These are phyloP conservation scores for Gossypium sturtianum DNA, from an alignment of 345 rosid genomes.

Conservation along the genomic window DNA sequence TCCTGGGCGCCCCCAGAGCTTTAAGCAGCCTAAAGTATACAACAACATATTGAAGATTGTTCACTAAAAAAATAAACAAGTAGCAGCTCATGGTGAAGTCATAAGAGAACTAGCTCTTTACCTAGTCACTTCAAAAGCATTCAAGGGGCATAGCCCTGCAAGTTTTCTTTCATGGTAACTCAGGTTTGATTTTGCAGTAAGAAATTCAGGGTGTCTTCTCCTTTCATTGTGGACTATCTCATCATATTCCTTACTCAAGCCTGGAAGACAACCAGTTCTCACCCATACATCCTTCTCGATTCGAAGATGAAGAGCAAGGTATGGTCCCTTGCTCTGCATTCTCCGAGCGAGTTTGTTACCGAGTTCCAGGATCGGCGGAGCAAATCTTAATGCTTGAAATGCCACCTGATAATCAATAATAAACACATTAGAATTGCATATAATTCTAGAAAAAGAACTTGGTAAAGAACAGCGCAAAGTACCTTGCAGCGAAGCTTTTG, in stretches of 20 bases:
- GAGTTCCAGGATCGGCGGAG: slow-evolving; percentile 55
- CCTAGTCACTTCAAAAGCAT: slow-evolving; percentile 86
- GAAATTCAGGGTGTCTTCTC: slow-evolving; percentile 77
- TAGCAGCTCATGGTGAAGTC: no score
- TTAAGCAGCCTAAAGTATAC: slow-evolving; percentile 60
- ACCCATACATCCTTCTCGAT: slow-evolving; percentile 97
- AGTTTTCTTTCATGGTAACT: slow-evolving; percentile 70
- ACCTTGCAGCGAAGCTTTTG: slow-evolving; percentile 98
- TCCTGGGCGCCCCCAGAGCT: slow-evolving; percentile 80
- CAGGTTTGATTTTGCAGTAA: slow-evolving; percentile 82
- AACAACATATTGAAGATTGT: neutral
- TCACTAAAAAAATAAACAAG: neutral
- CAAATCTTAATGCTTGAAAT: slow-evolving; percentile 70
- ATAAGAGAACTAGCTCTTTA: slow-evolving; percentile 12
- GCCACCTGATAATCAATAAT: slow-evolving; percentile 52
- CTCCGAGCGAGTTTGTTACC: slow-evolving; percentile 78
- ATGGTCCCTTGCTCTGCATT: slow-evolving; percentile 81
- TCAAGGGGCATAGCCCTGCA: slow-evolving; percentile 89
- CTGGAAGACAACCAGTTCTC: slow-evolving; percentile 90
- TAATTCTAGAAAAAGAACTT: neutral
- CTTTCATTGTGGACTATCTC: slow-evolving; percentile 68
- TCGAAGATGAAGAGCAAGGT: slow-evolving; percentile 89
- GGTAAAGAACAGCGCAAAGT: neutral
- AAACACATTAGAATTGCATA: neutral
- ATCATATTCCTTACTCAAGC: slow-evolving; percentile 62